Evolutionary conservation across 2,329 filamentous ascomycete species (phyloP).

Genomic region (Venturia pyrina): DNA sequence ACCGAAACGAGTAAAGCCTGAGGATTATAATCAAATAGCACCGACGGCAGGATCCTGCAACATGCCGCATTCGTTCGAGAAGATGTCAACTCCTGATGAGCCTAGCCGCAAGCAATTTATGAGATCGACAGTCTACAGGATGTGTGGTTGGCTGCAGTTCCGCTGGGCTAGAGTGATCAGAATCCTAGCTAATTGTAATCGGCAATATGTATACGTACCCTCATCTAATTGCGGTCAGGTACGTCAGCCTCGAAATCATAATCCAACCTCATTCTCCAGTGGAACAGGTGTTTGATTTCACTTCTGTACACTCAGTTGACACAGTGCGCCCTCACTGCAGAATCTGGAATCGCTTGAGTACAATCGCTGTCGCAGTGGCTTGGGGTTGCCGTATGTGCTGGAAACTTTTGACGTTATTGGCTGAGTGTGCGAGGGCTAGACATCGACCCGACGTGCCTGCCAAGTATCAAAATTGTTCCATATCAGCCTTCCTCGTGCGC

Average conservation of each 20-base stretch:
- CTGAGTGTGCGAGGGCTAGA: not conserved
- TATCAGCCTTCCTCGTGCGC: not conserved
- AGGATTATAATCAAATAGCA: not conserved
- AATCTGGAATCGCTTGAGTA: not conserved
- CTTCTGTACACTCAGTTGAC: not conserved
- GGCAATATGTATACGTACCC: not conserved
- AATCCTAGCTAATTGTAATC: not conserved
- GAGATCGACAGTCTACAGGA: too few relatives aligned
- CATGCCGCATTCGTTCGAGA: not conserved
- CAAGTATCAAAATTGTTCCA: not conserved
- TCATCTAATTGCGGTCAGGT: not conserved
- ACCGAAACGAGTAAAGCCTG: not conserved
- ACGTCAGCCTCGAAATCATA: not conserved
- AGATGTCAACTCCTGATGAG: not conserved
- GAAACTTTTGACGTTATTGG: not conserved
- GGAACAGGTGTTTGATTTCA: not conserved
- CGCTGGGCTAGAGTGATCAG: not conserved
- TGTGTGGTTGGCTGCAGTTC: not conserved
- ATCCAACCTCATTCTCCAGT: not conserved
- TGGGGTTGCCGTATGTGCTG: not conserved
- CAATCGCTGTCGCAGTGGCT: not conserved
- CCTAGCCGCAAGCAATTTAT: not conserved
- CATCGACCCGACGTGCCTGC: not conserved
- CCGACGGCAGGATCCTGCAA: not conserved
- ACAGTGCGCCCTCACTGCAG: not conserved